Base-by-base conservation (phyloP, 1,139 yeast species). In the Pichia terricola region DNA sequence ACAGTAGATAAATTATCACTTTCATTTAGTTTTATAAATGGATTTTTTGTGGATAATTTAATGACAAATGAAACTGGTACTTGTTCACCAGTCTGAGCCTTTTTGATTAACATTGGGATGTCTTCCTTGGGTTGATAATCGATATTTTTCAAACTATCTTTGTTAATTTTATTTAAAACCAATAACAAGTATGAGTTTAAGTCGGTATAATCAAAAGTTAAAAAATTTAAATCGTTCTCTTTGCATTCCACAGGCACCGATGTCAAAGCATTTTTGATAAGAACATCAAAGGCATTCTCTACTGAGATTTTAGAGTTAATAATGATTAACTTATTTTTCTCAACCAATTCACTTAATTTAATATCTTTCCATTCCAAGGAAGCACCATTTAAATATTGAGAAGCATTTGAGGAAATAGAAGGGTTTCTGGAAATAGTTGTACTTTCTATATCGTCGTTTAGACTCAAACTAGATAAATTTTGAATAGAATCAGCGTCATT, bases 151-250 rank as follows among this genome's bases (percentile, higher is more conserved):
- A 61, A 44, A 34, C 58, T 45, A 56, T 63, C 62, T 60, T 65
- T 36, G 39, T 53, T 60, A 38, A 62, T 47, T 43, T 61, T 62
- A 47, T 62, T 62, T 41, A 62, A 49, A 28, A 62, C 66, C 36
- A 62, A 48, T 38, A 62, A 49, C 38, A 62, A 47, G 61, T 87
- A 88, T 9, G 96, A 81, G 58, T 86, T 88, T 61, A 91, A 72
- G 64, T 91, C 97, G 31, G 94, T 77, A 64, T 87, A 91, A 63
- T 91, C 97, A 63, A 91, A 91, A 1, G 95, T 83, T 47, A 79
- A 67, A 56, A 94, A 83, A 53, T 81, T 75, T 53, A 79, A 67
- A 54, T 76, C 82, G 41, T 71, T 66, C 4, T 70, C 68, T 40
- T 55, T 58, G 57, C 70, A 67, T 60, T 71, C 72, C 59, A 91